A percentile compares a stretch with the other conserved stretches of the same genome.
phyloP scores from a whole-genome alignment of 2,329 filamentous ascomycete genomes.

The Xylariaceae sp. region DNA sequence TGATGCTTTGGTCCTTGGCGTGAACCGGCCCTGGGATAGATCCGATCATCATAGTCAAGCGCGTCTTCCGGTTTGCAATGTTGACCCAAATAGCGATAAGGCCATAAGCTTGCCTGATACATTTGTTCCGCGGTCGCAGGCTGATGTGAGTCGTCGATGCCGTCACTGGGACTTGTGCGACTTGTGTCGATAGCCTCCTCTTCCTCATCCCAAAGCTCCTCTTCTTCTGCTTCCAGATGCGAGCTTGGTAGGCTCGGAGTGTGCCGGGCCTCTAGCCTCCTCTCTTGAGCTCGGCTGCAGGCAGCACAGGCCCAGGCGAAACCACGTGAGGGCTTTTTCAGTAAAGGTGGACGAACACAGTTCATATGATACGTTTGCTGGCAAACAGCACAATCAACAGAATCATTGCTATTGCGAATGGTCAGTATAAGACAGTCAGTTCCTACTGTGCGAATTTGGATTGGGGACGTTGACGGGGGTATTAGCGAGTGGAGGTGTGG shows the following conservation, averaged over 20 bases:
- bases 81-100: constrained; percentile 92
- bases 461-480: constrained; percentile 16
- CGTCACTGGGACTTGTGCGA: constrained; percentile 68
- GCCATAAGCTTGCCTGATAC: constrained; percentile 93
- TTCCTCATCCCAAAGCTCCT: constrained; percentile 70
- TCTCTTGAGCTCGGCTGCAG: constrained; percentile 94
- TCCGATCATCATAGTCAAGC: constrained; percentile 94
- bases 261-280: constrained; percentile 86
- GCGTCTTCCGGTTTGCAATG: constrained; percentile 96
- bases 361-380: constrained; percentile 98
- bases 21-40: constrained; percentile 94
- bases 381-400: constrained; percentile 96
- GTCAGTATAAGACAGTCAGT: constrained; percentile 20
- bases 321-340: constrained; percentile 95
- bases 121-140: constrained; percentile 82
- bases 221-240: constrained; percentile 68
- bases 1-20: constrained; percentile 91
- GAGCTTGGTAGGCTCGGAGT: constrained; percentile 78
- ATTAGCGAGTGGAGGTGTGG: constrained; percentile 12
- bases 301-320: constrained; percentile 98
- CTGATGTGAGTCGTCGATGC: constrained; percentile 61
- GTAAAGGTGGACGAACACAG: constrained; percentile 87
- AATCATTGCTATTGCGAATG: constrained; percentile 72
- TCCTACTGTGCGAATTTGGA: constrained; percentile 25
- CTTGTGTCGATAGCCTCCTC: constrained; percentile 69